phyloP scores from a whole-genome alignment of 2,329 filamentous ascomycete genomes.

The Fusarium chuoi region DNA sequence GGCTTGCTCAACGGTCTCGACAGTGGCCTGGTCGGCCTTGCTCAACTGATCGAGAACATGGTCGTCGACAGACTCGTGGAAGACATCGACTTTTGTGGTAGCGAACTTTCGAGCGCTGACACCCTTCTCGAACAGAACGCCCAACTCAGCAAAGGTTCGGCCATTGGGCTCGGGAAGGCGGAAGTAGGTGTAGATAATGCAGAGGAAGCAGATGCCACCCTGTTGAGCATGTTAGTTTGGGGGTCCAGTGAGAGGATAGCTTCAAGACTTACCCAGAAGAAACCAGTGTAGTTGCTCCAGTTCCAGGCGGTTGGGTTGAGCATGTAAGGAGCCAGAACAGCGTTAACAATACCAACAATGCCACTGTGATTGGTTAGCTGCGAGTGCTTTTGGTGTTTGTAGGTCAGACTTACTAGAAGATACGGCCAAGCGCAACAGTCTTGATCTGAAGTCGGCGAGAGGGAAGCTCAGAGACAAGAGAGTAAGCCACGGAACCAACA shows the following conservation, averaged over 20 bases:
- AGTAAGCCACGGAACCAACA: conserved; percentile 90
- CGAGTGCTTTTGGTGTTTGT: neutral
- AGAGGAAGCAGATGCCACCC: conserved; percentile 77
- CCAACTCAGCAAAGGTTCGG: conserved; percentile 86
- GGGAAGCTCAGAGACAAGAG: conserved; percentile 85
- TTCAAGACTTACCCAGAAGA: conserved; percentile 73
- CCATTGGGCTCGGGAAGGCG: conserved; percentile 77
- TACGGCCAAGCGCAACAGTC: conserved; percentile 86
- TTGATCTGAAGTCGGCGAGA: conserved; percentile 88
- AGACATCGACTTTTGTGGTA: conserved; percentile 66
- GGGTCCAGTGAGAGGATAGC: neutral
- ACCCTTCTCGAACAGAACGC: conserved; percentile 81
- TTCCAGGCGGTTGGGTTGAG: conserved; percentile 87
- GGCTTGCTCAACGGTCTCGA: conserved; percentile 18
- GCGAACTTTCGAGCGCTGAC: conserved; percentile 80
- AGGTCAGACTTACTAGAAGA: conserved; percentile 67
- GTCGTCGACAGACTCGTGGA: conserved; percentile 61
- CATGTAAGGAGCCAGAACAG: conserved; percentile 90
- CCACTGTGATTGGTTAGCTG: conserved; percentile 60
- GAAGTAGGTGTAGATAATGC: conserved; percentile 76
- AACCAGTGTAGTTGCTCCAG: conserved; percentile 87
- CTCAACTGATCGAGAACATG: conserved; percentile 60
- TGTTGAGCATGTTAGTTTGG: neutral
- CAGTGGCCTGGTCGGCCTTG: conserved; percentile 41
- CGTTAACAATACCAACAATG: conserved; percentile 82